These are phyloP conservation scores for Komagataea norvegica DNA, from an alignment of 1,139 yeast species.

Conservation along the genomic window DNA sequence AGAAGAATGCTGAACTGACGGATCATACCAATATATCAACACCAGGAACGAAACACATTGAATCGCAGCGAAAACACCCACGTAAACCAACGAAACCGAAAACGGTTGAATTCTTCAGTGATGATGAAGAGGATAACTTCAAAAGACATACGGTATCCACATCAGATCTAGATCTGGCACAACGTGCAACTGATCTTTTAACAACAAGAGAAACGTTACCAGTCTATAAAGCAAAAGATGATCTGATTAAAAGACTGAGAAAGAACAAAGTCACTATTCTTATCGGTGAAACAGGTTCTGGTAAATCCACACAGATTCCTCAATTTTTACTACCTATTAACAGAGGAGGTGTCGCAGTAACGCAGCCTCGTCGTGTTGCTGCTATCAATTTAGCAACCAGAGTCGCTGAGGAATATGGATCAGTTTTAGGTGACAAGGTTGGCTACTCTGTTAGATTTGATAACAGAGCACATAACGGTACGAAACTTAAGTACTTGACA, in stretches of 20 bases:
- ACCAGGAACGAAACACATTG: too few species aligned
- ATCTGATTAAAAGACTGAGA: slow-evolving; percentile 51
- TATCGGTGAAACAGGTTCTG: slow-evolving; percentile 97
- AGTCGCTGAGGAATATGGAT: slow-evolving; percentile 86
- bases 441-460: slow-evolving; percentile 93
- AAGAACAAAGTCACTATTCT: slow-evolving; percentile 67
- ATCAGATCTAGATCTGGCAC: slow-evolving; percentile 26
- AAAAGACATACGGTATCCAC: slow-evolving; percentile 14
- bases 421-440: slow-evolving; percentile 71
- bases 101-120: slow-evolving; percentile 31
- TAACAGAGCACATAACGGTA: slow-evolving; percentile 45
- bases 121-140: slow-evolving; percentile 28
- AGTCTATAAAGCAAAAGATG: slow-evolving; percentile 65
- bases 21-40: too few species aligned
- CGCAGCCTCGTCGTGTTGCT: slow-evolving; percentile 97
- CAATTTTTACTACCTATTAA: slow-evolving; percentile 65
- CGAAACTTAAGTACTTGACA: slow-evolving; percentile 79
- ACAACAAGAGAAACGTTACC: slow-evolving; percentile 60
- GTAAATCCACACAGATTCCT: slow-evolving; percentile 96
- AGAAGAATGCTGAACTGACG: neutral
- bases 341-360: slow-evolving; percentile 69
- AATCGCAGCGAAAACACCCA: neutral
- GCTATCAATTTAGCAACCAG: slow-evolving; percentile 92
- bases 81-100: slow-evolving; percentile 11
- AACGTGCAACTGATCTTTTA: slow-evolving; percentile 45